Percentiles rank a stretch among this genome's conserved stretches.
Evolutionary conservation across 2,329 filamentous ascomycete genomes (phyloP).

Genomic region (Ilyonectria robusta): DNA sequence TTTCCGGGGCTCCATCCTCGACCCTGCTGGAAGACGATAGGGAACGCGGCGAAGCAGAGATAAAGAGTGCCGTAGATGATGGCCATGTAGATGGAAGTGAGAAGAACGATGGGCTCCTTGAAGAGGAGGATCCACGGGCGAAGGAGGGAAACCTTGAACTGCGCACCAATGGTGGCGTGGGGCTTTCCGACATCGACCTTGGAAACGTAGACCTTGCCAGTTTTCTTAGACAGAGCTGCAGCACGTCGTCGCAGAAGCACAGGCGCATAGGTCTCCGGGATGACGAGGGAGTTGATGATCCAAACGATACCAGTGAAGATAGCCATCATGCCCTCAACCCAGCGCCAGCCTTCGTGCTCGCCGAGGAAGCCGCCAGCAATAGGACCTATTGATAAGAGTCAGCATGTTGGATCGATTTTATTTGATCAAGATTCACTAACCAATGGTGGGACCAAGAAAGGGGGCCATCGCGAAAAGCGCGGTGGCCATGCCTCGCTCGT

Average conservation of each 20-base stretch:
- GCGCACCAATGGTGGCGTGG: slow-evolving; percentile 58
- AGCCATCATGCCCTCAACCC: slow-evolving; percentile 74
- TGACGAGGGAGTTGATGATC: slow-evolving; percentile 63
- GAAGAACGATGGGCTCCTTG: slow-evolving; percentile 75
- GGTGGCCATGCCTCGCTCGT: slow-evolving; percentile 70
- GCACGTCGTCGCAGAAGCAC: slow-evolving; percentile 69
- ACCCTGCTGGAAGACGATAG: slow-evolving; percentile 72
- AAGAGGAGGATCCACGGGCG: slow-evolving; percentile 77
- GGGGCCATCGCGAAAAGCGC: slow-evolving; percentile 74
- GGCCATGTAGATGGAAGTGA: slow-evolving; percentile 75
- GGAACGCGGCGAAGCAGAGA: slow-evolving; percentile 68
- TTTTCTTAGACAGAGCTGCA: slow-evolving; percentile 63
- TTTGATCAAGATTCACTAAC: slow-evolving; percentile 48
- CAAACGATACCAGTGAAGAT: slow-evolving; percentile 73
- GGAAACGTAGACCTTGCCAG: slow-evolving; percentile 69
- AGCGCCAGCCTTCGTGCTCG: slow-evolving; percentile 73
- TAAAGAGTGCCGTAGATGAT: slow-evolving; percentile 70
- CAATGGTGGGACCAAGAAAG: slow-evolving; percentile 72
- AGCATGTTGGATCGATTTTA: slow-evolving; percentile 3
- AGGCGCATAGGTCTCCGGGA: slow-evolving; percentile 74
- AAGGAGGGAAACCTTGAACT: slow-evolving; percentile 70
- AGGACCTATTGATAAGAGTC: slow-evolving; percentile 58
- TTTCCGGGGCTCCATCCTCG: slow-evolving; percentile 72
- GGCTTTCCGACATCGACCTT: slow-evolving; percentile 62
- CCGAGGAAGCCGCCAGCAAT: slow-evolving; percentile 75